Percentiles rank a stretch among this genome's conserved stretches.
phyloP scores from a whole-genome alignment of 2,329 filamentous ascomycete species.

The Mycosphaerella sp. region DNA sequence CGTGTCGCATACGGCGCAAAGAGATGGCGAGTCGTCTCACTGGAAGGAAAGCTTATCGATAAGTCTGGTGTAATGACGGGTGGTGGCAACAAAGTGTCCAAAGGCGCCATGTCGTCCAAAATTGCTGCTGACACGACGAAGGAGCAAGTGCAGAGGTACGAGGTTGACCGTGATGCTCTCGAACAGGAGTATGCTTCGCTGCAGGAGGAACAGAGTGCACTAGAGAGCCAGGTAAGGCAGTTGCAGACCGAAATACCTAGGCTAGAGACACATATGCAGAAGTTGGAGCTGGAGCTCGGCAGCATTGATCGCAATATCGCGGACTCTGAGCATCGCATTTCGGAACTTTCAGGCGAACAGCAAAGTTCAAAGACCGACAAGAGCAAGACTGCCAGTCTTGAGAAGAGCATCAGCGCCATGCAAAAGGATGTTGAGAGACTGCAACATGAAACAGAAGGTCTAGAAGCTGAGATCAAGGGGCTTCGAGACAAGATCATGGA shows the following conservation, averaged over 20 bases:
- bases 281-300: conserved; percentile 80
- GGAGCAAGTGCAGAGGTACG: conserved; percentile 82
- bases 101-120: conserved; percentile 94
- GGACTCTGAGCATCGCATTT: conserved; percentile 76
- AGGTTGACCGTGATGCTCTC: conserved; percentile 75
- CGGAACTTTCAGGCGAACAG: conserved; percentile 76
- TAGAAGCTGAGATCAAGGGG: conserved; percentile 87
- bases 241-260: conserved; percentile 73
- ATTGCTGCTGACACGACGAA: conserved; percentile 79
- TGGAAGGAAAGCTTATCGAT: conserved; percentile 93
- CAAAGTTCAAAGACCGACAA: conserved; percentile 77
- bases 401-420: conserved; percentile 70
- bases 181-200: conserved; percentile 79
- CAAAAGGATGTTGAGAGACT: conserved; percentile 75
- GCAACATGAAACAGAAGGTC: conserved; percentile 74
- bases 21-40: conserved; percentile 92
- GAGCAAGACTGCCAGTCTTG: conserved; percentile 61
- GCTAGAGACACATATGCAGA: conserved; percentile 85
- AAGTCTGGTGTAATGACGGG: conserved; percentile 99
- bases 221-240: conserved; percentile 66
- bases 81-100: conserved; percentile 84
- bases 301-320: conserved; percentile 77
- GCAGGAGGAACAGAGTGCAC: conserved; percentile 73
- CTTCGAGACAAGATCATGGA: conserved; percentile 98
- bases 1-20: conserved; percentile 91